Conservation (phyloP, 2,329 filamentous ascomycete genomes). For the Talaromyces verruculosus region DNA sequence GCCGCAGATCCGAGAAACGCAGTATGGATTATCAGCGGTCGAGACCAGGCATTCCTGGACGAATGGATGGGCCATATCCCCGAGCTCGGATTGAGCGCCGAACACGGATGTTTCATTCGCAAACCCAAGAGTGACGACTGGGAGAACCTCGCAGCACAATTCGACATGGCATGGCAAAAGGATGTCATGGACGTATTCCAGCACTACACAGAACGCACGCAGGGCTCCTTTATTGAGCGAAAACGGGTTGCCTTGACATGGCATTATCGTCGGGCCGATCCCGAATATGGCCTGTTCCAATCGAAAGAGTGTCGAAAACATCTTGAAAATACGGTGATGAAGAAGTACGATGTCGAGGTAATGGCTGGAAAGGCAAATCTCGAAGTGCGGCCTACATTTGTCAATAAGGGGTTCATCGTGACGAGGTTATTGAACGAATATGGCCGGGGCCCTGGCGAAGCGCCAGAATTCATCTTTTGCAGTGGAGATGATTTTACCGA, state of each 20-base stretch:
- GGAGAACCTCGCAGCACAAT: slow-evolving; percentile 83
- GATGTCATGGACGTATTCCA: slow-evolving; percentile 84
- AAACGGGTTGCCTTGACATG: slow-evolving; percentile 94
- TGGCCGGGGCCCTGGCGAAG: slow-evolving; percentile 53
- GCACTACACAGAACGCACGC: slow-evolving; percentile 81
- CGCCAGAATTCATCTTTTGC: slow-evolving; percentile 84
- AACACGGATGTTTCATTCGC: slow-evolving; percentile 94
- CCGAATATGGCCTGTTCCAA: slow-evolving; percentile 77
- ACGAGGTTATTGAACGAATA: slow-evolving; percentile 78
- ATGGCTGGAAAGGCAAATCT: slow-evolving; percentile 97
- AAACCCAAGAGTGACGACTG: slow-evolving; percentile 73
- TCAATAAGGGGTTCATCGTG: slow-evolving; percentile 97
- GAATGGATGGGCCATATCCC: slow-evolving; percentile 90
- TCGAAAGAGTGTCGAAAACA: slow-evolving; percentile 78
- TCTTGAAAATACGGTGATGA: slow-evolving; percentile 72
- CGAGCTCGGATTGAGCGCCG: slow-evolving; percentile 88
- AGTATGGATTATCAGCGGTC: slow-evolving; percentile 98
- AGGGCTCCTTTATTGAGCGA: slow-evolving; percentile 87
- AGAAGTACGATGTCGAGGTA: slow-evolving; percentile 87
- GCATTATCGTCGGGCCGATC: slow-evolving; percentile 93
- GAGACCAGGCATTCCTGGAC: slow-evolving; percentile 86
- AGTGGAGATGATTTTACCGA: slow-evolving; percentile 95
- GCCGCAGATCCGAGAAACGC: slow-evolving; percentile 77
- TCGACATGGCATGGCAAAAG: slow-evolving; percentile 89
- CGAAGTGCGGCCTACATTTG: slow-evolving; percentile 92